phyloP scores from a whole-genome alignment of 2,329 filamentous ascomycete species.

The Hymenoscyphus albidus region DNA sequence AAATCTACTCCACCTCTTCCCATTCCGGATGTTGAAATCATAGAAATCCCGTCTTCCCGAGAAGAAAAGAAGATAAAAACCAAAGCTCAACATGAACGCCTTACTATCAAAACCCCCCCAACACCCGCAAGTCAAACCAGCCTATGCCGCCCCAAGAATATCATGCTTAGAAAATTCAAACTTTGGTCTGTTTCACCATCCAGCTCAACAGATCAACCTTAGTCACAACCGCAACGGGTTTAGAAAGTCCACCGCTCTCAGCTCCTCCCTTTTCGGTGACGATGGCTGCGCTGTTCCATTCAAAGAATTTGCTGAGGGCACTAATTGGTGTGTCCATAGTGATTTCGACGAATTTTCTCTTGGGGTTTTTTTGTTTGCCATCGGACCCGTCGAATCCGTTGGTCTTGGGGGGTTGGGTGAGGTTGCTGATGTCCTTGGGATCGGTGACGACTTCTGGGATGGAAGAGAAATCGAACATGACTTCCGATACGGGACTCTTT shows the following conservation, averaged over 20 bases:
- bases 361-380: conserved; percentile 41
- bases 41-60: neutral
- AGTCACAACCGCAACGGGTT: conserved; percentile 86
- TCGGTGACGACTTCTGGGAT: conserved; percentile 91
- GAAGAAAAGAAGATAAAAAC: neutral
- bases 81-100: conserved; percentile 1
- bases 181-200: conserved; percentile 67
- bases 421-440: conserved; percentile 57
- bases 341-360: conserved; percentile 85
- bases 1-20: neutral
- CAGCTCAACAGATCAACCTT: conserved; percentile 95
- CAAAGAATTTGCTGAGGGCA: conserved; percentile 86
- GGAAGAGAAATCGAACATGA: conserved; percentile 95
- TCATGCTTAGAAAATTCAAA: conserved; percentile 9
- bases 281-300: conserved; percentile 96
- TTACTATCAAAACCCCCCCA: neutral
- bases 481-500: conserved; percentile 70
- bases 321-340: conserved; percentile 83
- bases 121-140: neutral
- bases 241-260: conserved; percentile 51
- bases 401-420: conserved; percentile 32
- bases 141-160: neutral
- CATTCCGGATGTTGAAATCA: conserved; percentile 14
- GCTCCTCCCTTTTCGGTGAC: conserved; percentile 71
- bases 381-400: conserved; percentile 29